Evolutionary conservation across 2,329 filamentous ascomycete genomes (phyloP), one percentile per base, ranked within the genome.

Genomic region (Neocucurbitaria cava): DNA sequence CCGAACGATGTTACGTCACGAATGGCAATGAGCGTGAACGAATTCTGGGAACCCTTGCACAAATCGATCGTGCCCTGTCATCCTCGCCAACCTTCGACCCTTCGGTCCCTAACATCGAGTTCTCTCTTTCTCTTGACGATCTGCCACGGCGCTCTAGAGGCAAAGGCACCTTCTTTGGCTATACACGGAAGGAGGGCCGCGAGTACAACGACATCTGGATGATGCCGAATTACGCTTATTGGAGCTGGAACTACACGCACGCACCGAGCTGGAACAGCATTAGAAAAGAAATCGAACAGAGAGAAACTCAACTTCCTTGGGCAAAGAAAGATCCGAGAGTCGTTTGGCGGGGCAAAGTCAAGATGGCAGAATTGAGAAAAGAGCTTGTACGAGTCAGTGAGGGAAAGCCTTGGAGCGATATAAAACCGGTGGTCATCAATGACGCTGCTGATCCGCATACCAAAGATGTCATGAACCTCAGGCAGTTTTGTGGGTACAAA

Each of bases 401-500:
- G 23, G 70, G 69, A 15, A 71, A 71, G 49, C 39, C 31, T 1
- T 73, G 70, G 70, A 70, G 67, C 47, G 69, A 73, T 47, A 67
- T 73, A 52, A 72, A 72, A 49, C 66, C 68, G 2, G 70, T 73
- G 15, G 70, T 72, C 15, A 73, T 73, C 64, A 73, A 73, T 46
- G 64, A 72, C 30, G 58, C 64, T 3, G 62, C 52, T 6, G 70
- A 73, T 40, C 51, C 52, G 23, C 61, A 73, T 45, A 70, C 66
- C 5, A 72, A 69, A 52, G 70, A 73, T 45, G 69, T 73, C 3
- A 72, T 73, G 68, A 73, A 72, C 33, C 44, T 73, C 36, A 46
- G 68, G 18, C 62, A 73, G 49, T 73, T 73, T 43, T 73, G 70
- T 51, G 68, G 70, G 59, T 85, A 84, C 62, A 81, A 82, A 70